phyloP scores from a whole-genome alignment of 305 asterid species.

The Fraxinus sp. region DNA sequence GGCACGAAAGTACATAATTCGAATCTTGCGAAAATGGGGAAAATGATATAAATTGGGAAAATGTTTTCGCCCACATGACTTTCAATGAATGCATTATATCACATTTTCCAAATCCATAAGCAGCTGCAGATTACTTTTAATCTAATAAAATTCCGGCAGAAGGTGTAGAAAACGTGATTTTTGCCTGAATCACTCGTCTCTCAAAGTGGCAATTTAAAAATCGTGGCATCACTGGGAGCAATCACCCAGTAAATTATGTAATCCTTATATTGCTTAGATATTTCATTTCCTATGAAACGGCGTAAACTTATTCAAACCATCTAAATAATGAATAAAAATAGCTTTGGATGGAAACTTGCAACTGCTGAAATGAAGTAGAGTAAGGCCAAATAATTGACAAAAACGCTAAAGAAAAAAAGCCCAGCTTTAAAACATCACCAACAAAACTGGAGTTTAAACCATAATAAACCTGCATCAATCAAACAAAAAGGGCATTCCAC shows the following conservation, averaged over 20 bases:
- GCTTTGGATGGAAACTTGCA: neutral
- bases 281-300: neutral
- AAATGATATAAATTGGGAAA: neutral
- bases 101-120: neutral
- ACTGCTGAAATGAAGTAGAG: neutral
- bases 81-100: neutral
- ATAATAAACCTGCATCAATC: neutral
- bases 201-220: neutral
- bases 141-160: neutral
- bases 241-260: neutral
- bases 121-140: neutral
- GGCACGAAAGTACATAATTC: neutral
- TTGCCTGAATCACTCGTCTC: neutral
- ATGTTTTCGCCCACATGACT: neutral
- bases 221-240: neutral
- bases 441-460: neutral
- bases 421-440: neutral
- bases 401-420: too few relatives aligned
- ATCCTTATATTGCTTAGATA: neutral
- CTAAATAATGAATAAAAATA: neutral
- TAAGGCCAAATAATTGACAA: neutral
- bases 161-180: neutral
- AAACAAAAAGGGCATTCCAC: neutral
- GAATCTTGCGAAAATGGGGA: neutral
- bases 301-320: neutral